Evolutionary conservation across 1,284 basidiomycete species (phyloP), one percentile per base, ranked within the genome.

Genomic region (Apiotrichum gracile): DNA sequence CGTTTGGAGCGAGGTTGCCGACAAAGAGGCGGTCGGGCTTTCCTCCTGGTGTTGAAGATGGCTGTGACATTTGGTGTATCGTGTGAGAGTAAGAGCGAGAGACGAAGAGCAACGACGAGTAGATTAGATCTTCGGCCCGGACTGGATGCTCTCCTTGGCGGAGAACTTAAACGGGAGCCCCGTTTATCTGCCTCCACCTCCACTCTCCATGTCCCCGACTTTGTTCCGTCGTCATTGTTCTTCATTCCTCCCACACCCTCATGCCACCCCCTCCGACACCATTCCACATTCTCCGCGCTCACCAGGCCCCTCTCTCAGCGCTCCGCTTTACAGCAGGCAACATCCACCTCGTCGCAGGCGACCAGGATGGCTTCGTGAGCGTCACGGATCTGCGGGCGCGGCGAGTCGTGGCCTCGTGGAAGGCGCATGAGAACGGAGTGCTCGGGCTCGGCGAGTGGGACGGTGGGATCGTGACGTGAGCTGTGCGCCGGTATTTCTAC

Each of bases 1-100:
- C 87, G 2, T 84, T 82, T 0, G 87, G 82, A 63, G 90, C 84
- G 27, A 97, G 79, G 69, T 97, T 97, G 38, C 93, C 93, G 44
- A 98, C 81, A 66, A 92, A 98, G 1, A 98, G 80, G 21, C 93
- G 59, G 45, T 72, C 71, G 13, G 72, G 69, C 47, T 71, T 71
- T 47, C 62, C 66, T n/a, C 47, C 49, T 10, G 61, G 34, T 16
- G 45, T 17, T 7, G 48, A 26, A 19, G 63, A 53, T 38, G 48
- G 25, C 13, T 42, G 34, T 21, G 26, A n/a, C n/a, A n/a, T n/a
- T n/a, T 19, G 31, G 22, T 38, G 19, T 14, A 43, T 26, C 17
- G 25, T 2, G 31, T 10, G 4, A 10, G 31, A 10, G 31, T 5
- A 14, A 31, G 31, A 4, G 9, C 9, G 31, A 10, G 31, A 5